phyloP scores from a whole-genome alignment of 257 asterid species.

The Nicotiana paniculata region DNA sequence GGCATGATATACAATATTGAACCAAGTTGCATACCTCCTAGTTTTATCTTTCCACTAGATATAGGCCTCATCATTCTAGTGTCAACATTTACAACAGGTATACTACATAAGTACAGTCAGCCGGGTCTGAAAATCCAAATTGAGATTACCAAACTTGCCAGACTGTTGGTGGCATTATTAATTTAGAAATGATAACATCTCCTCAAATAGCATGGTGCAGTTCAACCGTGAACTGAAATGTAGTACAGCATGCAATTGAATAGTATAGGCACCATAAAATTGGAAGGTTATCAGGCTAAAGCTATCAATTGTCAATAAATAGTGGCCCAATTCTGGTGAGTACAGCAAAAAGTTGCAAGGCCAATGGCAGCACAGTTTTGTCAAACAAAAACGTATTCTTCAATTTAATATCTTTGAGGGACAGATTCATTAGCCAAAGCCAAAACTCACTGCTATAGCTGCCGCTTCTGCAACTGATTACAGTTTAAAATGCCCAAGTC shows the following conservation, averaged over 20 bases:
- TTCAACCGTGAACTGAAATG: not conserved
- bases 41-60: too few relatives aligned
- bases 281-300: not conserved
- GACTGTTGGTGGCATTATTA: not conserved
- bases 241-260: not conserved
- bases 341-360: not conserved
- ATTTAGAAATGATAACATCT: not conserved
- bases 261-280: not conserved
- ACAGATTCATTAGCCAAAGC: not conserved
- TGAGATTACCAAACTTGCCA: not conserved
- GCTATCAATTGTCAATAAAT: not conserved
- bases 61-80: too few relatives aligned
- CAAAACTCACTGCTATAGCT: not conserved
- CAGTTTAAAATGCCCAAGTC: not conserved
- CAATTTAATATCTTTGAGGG: not conserved
- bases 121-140: not conserved
- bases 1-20: too few relatives aligned
- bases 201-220: not conserved
- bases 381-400: not conserved
- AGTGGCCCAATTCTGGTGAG: not conserved
- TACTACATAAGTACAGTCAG: not conserved
- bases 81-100: conserved; percentile 6
- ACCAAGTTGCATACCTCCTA: too few relatives aligned
- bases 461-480: not conserved
- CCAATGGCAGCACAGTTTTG: not conserved